These are phyloP conservation scores for Bocquillonia castaneifolia DNA, from an alignment of 441 rosid genomes.

Conservation along the genomic window DNA sequence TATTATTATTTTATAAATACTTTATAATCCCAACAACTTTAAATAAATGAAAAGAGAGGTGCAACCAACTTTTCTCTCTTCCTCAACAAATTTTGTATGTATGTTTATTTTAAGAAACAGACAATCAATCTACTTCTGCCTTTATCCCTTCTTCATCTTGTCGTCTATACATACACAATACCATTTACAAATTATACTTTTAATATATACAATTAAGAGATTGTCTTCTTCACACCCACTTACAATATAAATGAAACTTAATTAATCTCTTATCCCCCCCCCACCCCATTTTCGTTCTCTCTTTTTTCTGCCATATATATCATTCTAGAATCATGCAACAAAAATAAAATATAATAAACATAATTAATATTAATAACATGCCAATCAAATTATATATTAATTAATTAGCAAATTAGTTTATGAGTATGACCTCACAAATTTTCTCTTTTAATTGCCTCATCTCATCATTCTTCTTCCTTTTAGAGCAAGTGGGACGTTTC, in stretches of 20 bases:
- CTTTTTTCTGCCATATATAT: no score
- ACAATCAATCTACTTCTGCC: neutral
- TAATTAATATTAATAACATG: neutral
- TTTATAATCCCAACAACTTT: conserved; percentile 29
- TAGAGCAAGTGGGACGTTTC: conserved; percentile 23
- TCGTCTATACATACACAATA: conserved; percentile 1
- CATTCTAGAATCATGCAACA: no score
- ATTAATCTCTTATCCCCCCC: no score
- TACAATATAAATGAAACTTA: no score
- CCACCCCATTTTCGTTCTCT: no score
- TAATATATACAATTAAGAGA: no score
- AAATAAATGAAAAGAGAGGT: conserved; percentile 3
- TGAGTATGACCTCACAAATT: neutral
- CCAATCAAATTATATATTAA: neutral
- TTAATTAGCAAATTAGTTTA: no score
- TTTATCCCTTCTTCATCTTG: neutral
- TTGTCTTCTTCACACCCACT: no score
- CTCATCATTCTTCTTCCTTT: neutral
- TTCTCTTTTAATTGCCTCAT: neutral
- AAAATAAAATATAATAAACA: no score
- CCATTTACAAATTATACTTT: no score
- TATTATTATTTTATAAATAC: neutral
- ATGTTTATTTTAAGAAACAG: neutral
- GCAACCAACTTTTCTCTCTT: conserved; percentile 17
- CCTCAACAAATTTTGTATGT: neutral